A percentile compares a stretch with the other conserved stretches of the same genome.
phyloP scores from a whole-genome alignment of 768 basidiomycete species.

The Scleroderma citrinum region DNA sequence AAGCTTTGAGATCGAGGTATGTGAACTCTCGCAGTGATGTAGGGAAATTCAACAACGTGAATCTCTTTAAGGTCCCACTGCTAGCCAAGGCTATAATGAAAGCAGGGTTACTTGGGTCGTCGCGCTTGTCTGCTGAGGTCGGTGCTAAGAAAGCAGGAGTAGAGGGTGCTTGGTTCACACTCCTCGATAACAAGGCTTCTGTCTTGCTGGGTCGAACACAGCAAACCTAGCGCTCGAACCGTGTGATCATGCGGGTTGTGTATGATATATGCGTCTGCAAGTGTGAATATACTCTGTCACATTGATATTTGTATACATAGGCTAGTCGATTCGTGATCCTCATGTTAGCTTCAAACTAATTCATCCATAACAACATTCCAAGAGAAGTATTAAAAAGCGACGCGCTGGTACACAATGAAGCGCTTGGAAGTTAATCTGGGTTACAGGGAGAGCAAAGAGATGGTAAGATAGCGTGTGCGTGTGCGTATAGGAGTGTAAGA shows the following conservation, averaged over 20 bases:
- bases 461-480: too few species aligned
- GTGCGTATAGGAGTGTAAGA: too few species aligned
- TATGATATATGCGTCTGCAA: too few species aligned
- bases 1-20: conserved; percentile 41
- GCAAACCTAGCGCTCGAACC: not conserved
- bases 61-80: conserved; percentile 35
- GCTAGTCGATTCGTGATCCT: too few species aligned
- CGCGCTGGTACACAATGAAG: too few species aligned
- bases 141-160: conserved; percentile 36
- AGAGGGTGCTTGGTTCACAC: conserved; percentile 40
- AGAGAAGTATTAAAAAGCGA: too few species aligned
- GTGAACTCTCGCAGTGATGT: not conserved
- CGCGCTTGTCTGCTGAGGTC: conserved; percentile 39
- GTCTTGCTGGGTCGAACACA: conserved; percentile 29
- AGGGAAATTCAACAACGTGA: not conserved
- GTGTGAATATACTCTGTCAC: not conserved
- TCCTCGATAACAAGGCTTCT: conserved; percentile 51
- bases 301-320: too few species aligned
- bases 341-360: too few species aligned
- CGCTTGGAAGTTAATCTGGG: too few species aligned
- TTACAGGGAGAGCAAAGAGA: not conserved
- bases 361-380: too few species aligned
- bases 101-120: conserved; percentile 52
- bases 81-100: conserved; percentile 49
- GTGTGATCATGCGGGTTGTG: not conserved